Evolutionary conservation across 768 basidiomycete species (phyloP).

Genomic region (Suillus plorans): DNA sequence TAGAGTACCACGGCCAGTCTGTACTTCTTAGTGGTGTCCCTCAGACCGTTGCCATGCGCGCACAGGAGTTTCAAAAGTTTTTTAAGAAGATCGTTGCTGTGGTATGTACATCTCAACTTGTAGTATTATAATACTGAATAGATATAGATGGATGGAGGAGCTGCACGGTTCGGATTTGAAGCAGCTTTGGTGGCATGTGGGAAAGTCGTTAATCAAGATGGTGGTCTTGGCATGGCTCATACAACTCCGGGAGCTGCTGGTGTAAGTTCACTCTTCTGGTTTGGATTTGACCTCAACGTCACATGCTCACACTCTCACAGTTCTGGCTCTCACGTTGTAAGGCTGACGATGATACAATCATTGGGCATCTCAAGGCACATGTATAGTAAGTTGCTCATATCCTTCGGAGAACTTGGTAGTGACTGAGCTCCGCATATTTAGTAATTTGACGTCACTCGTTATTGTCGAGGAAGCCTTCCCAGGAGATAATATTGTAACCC

Average conservation of each 20-base stretch:
- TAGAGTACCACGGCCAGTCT: too few species aligned
- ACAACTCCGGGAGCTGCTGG: neutral
- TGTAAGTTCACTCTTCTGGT: neutral
- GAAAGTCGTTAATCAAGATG: neutral
- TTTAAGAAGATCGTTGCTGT: neutral
- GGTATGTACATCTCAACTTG: neutral
- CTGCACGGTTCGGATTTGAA: neutral
- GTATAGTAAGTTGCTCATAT: slow-evolving; percentile 1
- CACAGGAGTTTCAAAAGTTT: neutral
- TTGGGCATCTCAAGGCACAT: slow-evolving; percentile 3
- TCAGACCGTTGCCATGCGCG: too few species aligned
- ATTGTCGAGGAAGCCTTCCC: neutral
- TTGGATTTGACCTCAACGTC: neutral
- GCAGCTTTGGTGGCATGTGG: neutral
- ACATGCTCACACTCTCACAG: neutral
- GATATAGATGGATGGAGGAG: neutral
- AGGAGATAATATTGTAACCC: neutral
- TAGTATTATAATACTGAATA: neutral
- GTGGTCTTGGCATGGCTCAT: neutral
- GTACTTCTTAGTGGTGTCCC: too few species aligned
- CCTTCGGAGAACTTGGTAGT: neutral
- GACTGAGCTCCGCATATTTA: neutral
- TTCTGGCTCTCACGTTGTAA: neutral
- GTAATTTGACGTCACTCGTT: neutral
- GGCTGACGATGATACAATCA: neutral